Evolutionary conservation across 176 grass and related monocot genomes (phyloP), one percentile per base, ranked within the genome.

Genomic region (Bothriochloa decipiens): DNA sequence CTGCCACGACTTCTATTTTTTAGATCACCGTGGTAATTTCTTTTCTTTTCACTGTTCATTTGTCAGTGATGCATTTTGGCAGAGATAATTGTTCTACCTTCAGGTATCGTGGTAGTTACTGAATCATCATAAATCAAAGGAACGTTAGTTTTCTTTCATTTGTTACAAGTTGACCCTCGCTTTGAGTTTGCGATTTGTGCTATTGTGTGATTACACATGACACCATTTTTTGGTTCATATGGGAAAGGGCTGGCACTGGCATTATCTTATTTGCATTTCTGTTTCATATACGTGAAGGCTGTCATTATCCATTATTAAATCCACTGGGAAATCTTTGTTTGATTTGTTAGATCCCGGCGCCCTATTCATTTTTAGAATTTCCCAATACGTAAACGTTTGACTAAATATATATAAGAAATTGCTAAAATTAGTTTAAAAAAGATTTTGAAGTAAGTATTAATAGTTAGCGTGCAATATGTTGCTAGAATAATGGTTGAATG

Each of bases 1-100:
- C 74, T 68, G 63, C 68, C 80, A 80, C 29, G 80, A 53, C 23
- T 74, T 55, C 20, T 70, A 46, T 65, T 69, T 81, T 63, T 61
- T 76, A 71, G 63, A 28, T 20, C 57, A 60, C 71, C 28, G 17
- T 80, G 37, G 11, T 49, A 86, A 11, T 68, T 74, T 74, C 9
- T 22, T 60, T 79, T 70, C 8, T 82, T 66, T 37, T 67, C 55
- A 33, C 36, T 27, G 15, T 55, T 84, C 15, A 23, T 23, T 69
- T 72, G 27, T 72, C 26, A n/a, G 16, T 35, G 5, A 79, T 75
- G 17, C 68, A 83, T 29, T 72, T 70, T 23, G 77, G 76, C 53
- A 73, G 18, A 42, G 62, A 36, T 47, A 35, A n/a, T 71, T 83
- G 47, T 60, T 72, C 11, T 29, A 4, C 67, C 26, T 5, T 82